These are phyloP conservation scores for Penicillium subrubescens DNA, from an alignment of 495 filamentous ascomycete species.

Conservation along the genomic window DNA sequence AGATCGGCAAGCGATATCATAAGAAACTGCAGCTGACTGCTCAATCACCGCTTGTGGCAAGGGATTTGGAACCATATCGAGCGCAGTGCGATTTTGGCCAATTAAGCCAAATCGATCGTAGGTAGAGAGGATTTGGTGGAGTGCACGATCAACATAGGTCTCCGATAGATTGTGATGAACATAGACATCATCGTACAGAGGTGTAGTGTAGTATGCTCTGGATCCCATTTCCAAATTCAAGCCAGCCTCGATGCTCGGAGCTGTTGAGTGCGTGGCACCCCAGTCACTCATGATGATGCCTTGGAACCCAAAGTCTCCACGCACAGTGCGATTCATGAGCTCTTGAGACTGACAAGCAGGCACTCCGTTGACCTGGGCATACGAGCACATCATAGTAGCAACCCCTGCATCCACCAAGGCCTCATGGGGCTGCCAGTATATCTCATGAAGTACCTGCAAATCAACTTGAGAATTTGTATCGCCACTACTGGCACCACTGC, in stretches of 20 bases:
- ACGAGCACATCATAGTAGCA: neutral
- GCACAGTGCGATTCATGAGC: neutral
- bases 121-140: neutral
- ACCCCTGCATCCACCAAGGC: neutral
- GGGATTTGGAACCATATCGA: neutral
- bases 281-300: neutral
- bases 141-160: neutral
- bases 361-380: neutral
- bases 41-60: neutral
- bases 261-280: neutral
- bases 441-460: neutral
- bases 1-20: neutral
- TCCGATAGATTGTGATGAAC: neutral
- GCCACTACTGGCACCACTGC: neutral
- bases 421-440: neutral
- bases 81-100: neutral
- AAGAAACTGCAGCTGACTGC: neutral
- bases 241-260: neutral
- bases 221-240: neutral
- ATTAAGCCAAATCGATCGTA: neutral
- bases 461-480: neutral
- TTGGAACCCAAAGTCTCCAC: neutral
- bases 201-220: neutral
- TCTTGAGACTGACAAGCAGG: neutral
- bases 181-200: neutral